Conservation (phyloP, 805 yeast genomes). For the Metschnikowia peoriensis region DNA sequence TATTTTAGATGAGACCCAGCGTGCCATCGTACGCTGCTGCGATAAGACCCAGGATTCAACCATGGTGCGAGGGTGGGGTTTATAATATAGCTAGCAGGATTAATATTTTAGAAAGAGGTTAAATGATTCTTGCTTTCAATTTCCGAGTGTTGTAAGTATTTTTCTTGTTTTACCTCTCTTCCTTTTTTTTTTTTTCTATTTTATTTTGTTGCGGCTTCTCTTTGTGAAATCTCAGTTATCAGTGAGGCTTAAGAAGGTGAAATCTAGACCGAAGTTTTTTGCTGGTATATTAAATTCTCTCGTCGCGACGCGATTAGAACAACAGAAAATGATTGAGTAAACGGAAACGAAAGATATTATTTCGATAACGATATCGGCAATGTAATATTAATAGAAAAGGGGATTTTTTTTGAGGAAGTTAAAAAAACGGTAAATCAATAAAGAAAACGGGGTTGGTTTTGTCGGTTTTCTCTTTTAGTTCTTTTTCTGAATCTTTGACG, state of each 20-base stretch:
- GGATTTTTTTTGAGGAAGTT: no score
- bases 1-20: slow-evolving; percentile 49
- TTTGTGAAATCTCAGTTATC: background rate
- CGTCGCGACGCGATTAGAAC: background rate
- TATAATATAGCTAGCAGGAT: background rate
- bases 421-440: no score
- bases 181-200: no score
- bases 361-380: background rate
- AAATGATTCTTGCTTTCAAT: no score
- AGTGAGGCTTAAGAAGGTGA: background rate
- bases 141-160: no score
- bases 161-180: no score
- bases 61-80: slow-evolving; percentile 2
- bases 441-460: no score
- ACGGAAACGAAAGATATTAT: background rate
- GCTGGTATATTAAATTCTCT: background rate
- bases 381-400: no score
- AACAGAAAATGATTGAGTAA: background rate
- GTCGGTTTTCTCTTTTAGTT: no score
- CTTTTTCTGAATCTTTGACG: background rate
- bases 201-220: no score
- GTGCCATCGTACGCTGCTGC: slow-evolving; percentile 48
- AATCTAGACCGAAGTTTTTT: background rate
- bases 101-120: background rate
- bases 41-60: slow-evolving; percentile 37